Base-by-base conservation (phyloP, 1,139 yeast species). In the Diutina neorugosa region DNA sequence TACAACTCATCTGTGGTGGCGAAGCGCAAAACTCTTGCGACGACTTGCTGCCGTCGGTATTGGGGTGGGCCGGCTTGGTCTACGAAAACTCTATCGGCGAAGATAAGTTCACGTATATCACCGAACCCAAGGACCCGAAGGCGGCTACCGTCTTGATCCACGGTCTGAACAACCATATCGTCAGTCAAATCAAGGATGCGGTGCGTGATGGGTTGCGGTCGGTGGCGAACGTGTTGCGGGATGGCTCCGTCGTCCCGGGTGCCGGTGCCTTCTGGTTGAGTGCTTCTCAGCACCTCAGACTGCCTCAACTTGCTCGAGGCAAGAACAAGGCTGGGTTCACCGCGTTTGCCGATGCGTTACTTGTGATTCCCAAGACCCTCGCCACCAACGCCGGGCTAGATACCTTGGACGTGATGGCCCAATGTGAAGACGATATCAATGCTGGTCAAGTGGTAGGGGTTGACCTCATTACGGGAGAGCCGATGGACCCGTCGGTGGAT, bases 21-120 rank as follows among this genome's bases (percentile, higher is more conserved):
- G 94, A 86, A 65, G 98, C 98, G 11, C 98, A 91, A 70, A 94
- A 94, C 70, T 86, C 96, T 16, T 98, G 91, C 48, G 99, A 94
- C 64, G 98, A 93, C 65, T 77, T 94, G 63, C 65, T 83, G n/a
- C 91, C 95, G 5, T 80, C 77, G 3, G 74, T 88, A n/a, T 77
- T 94, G 57, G 99, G 99, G 18, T 86, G 71, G 69, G 89, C 97
- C 7, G 98, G 98, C 14, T 73, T 81, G 54, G 96, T 94, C 14
- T 89, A 88, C 67, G 98, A 93, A 71, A 89, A 89, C 66, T 81
- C 91, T 41, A 81, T 93, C 59, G 98, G 98, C 51, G 99, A 94
- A 71, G 99, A 94, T 63, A 94, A 93, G 70, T 94, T 87, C 71
- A 94, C 99, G 12, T 93, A 87, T 70, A 87, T 94, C 54, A 95